Evolutionary conservation across 1,284 basidiomycete genomes (phyloP), one percentile per base, ranked within the genome.

Genomic region (Macrocystidia cucumis): DNA sequence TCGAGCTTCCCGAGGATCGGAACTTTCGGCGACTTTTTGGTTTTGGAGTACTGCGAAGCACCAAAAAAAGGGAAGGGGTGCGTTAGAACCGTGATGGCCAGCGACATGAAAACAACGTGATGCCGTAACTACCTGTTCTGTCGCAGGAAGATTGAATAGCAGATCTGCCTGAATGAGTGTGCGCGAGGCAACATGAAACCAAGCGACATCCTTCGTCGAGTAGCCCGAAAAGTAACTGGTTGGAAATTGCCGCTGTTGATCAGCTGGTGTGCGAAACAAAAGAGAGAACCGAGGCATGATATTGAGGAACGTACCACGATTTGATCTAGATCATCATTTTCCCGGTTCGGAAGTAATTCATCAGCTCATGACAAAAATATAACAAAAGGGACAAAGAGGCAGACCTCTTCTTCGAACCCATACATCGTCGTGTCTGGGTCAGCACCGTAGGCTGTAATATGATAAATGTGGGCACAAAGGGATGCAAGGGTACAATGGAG

Each of bases 121-220:
- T 21, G 12, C 49, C 57, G 17, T 44, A n/a, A n/a, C n/a, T n/a
- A 84, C 86, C 63, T 97, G 92, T 58, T 98, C 93, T 0, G 59
- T 80, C 3, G 76, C 69, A 0, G 92, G 92, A 4, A 97, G 65
- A 60, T 98, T 97, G 67, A 95, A 82, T 3, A 98, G 56, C 29
- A 97, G 64, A 55, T 98, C 95, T 1, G 88, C 95, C 53, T 87
- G 68, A 38, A 98, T 73, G 36, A 98, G 63, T 0, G 85, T 81
- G 52, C 80, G 86, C 9, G 79, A 84, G 0, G 78, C 70, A 9
- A 67, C 62, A 53, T 98, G 95, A 43, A 87, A 73, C 56, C 92
- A 96, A 0, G 89, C 89, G 11, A 96, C 76, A 44, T 97, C 95
- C 54, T 90, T 80, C 56, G 91, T 93, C 46, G 65, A 65, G 57